phyloP scores from a whole-genome alignment of 2,329 filamentous ascomycete genomes.

The Trichoderma lentiforme region DNA sequence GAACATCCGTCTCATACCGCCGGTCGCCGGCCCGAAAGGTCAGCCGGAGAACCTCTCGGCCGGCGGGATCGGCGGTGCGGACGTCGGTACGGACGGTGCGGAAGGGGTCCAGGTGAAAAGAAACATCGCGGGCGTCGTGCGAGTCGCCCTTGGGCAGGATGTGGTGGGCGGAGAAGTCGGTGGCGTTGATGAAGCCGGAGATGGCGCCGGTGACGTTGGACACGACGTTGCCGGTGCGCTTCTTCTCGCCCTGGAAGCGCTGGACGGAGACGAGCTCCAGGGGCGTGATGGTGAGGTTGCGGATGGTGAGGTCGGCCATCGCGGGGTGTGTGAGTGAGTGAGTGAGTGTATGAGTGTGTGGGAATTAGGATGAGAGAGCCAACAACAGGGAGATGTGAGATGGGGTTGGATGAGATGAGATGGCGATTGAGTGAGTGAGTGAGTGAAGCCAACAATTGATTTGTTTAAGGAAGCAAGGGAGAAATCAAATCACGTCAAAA shows the following conservation, averaged over 20 bases:
- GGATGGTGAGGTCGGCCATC: conserved; percentile 64
- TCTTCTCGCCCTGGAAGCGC: conserved; percentile 58
- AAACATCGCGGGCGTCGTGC: conserved; percentile 61
- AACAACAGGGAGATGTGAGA: background rate
- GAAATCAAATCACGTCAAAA: background rate
- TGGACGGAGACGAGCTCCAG: conserved; percentile 71
- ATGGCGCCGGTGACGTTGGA: conserved; percentile 44
- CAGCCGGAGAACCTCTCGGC: conserved; percentile 67
- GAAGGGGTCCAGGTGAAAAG: conserved; percentile 66
- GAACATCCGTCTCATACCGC: conserved; percentile 68
- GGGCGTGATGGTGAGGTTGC: conserved; percentile 75
- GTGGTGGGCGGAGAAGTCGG: conserved; percentile 31
- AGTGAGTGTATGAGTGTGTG: background rate
- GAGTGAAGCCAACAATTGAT: background rate
- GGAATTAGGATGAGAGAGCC: background rate
- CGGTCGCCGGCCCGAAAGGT: conserved; percentile 60
- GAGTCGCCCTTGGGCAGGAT: conserved; percentile 48
- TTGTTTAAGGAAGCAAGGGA: background rate
- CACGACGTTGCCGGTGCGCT: conserved; percentile 43
- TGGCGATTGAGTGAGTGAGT: background rate
- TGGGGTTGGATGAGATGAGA: background rate
- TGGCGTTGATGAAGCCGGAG: conserved; percentile 44
- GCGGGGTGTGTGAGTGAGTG: conserved; percentile 11
- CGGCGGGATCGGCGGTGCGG: conserved; percentile 50
- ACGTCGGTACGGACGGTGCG: conserved; percentile 56